Evolutionary conservation across 2,329 filamentous ascomycete species (phyloP).

Genomic region (Colletotrichum somersetense): DNA sequence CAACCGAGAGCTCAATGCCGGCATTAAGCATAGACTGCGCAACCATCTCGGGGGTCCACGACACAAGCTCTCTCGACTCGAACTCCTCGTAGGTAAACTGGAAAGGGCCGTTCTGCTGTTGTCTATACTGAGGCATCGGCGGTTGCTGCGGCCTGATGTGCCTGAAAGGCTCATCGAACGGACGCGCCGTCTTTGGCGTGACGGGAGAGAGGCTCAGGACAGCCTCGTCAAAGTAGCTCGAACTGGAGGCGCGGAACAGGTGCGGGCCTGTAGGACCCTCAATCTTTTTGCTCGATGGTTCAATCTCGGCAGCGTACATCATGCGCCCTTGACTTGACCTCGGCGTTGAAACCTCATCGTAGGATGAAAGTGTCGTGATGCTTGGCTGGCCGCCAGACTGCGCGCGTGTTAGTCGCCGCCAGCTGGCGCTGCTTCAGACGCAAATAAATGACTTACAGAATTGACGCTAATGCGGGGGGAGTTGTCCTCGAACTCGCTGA

Average conservation of each 20-base stretch:
- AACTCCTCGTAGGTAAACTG: constrained; percentile 69
- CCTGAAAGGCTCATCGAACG: constrained; percentile 37
- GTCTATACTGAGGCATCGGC: constrained; percentile 42
- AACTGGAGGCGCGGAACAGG: constrained; percentile 80
- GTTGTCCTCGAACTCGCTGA: constrained; percentile 72
- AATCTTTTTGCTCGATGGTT: constrained; percentile 70
- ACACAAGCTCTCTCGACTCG: constrained; percentile 69
- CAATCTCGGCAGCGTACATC: constrained; percentile 68
- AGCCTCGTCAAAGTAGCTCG: constrained; percentile 63
- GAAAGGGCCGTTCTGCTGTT: constrained; percentile 65
- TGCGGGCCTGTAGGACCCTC: constrained; percentile 88
- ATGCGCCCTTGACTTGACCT: constrained; percentile 72
- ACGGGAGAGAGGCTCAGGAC: constrained; percentile 79
- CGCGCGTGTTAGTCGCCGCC: constrained; percentile 39
- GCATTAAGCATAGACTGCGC: constrained; percentile 88
- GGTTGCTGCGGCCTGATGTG: constrained; percentile 39
- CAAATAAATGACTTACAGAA: constrained; percentile 69
- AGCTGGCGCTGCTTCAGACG: background rate
- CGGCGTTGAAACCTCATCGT: constrained; percentile 86
- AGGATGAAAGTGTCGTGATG: constrained; percentile 88
- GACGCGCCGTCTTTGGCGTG: constrained; percentile 72
- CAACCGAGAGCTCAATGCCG: constrained; percentile 80
- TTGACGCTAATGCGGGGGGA: constrained; percentile 77
- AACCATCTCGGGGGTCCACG: constrained; percentile 82
- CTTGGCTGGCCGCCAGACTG: constrained; percentile 70